Evolutionary conservation across 164 flowering plant species (phyloP).

Genomic region (Dillenia suffruticosa): DNA sequence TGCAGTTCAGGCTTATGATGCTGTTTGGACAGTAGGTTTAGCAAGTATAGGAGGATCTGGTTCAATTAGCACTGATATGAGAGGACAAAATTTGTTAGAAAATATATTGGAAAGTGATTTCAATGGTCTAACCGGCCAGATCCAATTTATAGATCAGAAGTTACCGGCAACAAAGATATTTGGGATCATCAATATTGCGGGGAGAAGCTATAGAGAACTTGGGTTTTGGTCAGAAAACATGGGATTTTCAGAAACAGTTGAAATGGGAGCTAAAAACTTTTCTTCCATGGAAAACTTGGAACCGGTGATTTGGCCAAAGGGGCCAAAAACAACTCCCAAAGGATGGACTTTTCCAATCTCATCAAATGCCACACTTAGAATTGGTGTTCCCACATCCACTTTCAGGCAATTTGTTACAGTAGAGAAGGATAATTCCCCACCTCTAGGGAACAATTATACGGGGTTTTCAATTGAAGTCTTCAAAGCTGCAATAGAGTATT

Average conservation of each 20-base stretch:
- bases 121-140: conserved; percentile 26
- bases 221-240: no score
- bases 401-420: conserved; percentile 4
- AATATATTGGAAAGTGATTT: conserved; percentile 14
- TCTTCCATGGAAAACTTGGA: conserved; percentile 14
- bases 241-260: neutral
- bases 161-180: neutral
- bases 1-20: conserved; percentile 37
- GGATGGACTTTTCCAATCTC: conserved; percentile 14
- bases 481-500: conserved; percentile 2
- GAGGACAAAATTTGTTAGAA: neutral
- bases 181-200: conserved; percentile 26
- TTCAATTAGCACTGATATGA: neutral
- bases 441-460: neutral
- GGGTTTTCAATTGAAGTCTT: conserved; percentile 27
- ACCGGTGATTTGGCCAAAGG: conserved; percentile 22
- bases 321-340: conserved; percentile 8
- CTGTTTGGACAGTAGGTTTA: neutral
- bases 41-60: neutral
- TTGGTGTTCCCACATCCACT: conserved; percentile 14
- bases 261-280: neutral
- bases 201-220: conserved; percentile 23
- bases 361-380: conserved; percentile 4
- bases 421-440: neutral
- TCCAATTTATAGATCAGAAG: conserved; percentile 16